A percentile compares a stretch with the other conserved stretches of the same genome.
Evolutionary conservation across 805 yeast species (phyloP).

Genomic region (Clavispora santaluciae): DNA sequence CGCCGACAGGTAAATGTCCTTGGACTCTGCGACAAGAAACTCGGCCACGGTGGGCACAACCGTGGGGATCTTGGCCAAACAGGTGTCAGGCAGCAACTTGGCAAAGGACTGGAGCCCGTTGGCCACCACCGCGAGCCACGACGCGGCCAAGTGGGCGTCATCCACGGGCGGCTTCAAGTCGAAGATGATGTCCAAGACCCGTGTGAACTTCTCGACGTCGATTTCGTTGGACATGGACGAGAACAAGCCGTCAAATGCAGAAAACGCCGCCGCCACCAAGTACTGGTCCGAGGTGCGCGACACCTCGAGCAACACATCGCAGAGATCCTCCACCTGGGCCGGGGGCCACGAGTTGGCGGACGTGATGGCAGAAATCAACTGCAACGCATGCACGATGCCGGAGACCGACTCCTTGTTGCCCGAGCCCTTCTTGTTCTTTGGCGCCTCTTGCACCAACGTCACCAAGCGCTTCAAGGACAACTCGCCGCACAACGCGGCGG

Average conservation of each 20-base stretch:
- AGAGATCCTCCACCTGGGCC: slow-evolving; percentile 59
- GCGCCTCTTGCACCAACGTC: slow-evolving; percentile 35
- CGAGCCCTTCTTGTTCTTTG: slow-evolving; percentile 25
- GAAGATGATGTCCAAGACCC: slow-evolving; percentile 65
- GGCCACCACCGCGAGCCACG: slow-evolving; percentile 94
- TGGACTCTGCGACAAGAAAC: slow-evolving; percentile 65
- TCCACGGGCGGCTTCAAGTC: slow-evolving; percentile 76
- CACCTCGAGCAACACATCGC: slow-evolving; percentile 70
- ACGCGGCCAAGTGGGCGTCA: slow-evolving; percentile 82
- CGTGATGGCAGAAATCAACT: slow-evolving; percentile 67
- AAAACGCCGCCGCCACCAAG: slow-evolving; percentile 75
- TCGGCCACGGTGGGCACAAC: slow-evolving; percentile 44
- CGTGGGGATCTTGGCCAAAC: slow-evolving; percentile 53
- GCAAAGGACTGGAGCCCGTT: slow-evolving; percentile 55
- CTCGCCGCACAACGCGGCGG: slow-evolving; percentile 64
- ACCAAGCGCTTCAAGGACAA: slow-evolving; percentile 55
- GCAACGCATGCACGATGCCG: slow-evolving; percentile 68
- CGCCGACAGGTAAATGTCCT: slow-evolving; percentile 67
- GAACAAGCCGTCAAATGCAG: slow-evolving; percentile 78
- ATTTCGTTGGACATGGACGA: slow-evolving; percentile 55
- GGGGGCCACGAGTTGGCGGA: slow-evolving; percentile 81
- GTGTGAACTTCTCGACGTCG: slow-evolving; percentile 59
- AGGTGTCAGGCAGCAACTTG: slow-evolving; percentile 32
- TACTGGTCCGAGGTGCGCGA: slow-evolving; percentile 82
- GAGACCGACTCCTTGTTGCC: slow-evolving; percentile 49